A percentile compares a stretch with the other conserved stretches of the same genome.
These are phyloP conservation scores for Yarrowia alimentaria DNA, from an alignment of 805 yeast species.

Conservation along the genomic window DNA sequence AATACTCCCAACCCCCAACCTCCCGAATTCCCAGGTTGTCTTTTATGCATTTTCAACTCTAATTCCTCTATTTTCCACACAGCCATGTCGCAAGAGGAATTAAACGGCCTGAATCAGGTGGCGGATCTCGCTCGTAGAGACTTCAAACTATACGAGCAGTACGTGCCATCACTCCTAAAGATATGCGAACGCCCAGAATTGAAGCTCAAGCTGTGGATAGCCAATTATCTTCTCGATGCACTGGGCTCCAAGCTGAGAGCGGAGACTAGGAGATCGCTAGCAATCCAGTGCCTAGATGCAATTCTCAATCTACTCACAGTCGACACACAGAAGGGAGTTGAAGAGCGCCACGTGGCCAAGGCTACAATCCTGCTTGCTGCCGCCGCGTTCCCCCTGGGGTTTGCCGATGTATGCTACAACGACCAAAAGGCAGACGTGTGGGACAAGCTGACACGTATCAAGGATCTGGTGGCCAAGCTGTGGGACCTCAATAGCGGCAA, in stretches of 20 bases:
- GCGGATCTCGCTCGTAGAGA: slow-evolving; percentile 10
- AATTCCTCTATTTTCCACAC: too few relatives aligned
- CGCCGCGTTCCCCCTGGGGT: slow-evolving; percentile 47
- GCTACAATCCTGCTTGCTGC: slow-evolving; percentile 2
- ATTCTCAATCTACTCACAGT: too few relatives aligned
- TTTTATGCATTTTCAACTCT: too few relatives aligned
- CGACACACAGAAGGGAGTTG: too few relatives aligned
- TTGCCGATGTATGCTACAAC: slow-evolving; percentile 45
- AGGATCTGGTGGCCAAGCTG: slow-evolving; percentile 55
- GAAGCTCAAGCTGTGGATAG: slow-evolving; percentile 9
- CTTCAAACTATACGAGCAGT: slow-evolving; percentile 6
- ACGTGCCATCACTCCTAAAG: slow-evolving; percentile 9
- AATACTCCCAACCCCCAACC: too few relatives aligned
- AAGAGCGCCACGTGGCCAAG: background rate
- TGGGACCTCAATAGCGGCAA: too few relatives aligned
- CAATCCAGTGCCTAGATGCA: slow-evolving; percentile 5
- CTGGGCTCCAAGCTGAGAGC: background rate
- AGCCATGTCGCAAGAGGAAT: slow-evolving; percentile 7
- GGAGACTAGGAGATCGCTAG: background rate
- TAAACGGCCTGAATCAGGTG: slow-evolving; percentile 13
- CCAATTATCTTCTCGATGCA: slow-evolving; percentile 1
- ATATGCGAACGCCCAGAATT: background rate
- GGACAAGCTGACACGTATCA: slow-evolving; percentile 56
- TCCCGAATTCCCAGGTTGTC: too few relatives aligned
- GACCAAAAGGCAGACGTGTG: slow-evolving; percentile 49